These are phyloP conservation scores for Thozetella sp. DNA, from an alignment of 495 filamentous ascomycete genomes.

Conservation along the genomic window DNA sequence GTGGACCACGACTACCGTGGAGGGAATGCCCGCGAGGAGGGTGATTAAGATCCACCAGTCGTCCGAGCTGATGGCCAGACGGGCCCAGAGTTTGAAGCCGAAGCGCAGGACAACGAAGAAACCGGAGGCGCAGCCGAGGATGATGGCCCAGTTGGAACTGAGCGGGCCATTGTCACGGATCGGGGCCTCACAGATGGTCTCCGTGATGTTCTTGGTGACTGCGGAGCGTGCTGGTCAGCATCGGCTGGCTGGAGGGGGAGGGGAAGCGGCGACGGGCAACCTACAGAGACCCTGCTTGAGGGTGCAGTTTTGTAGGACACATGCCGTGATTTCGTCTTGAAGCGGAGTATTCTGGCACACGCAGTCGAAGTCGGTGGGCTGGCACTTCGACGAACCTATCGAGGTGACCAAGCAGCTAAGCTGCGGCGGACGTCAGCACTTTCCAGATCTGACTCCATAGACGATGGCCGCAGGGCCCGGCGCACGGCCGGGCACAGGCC, in stretches of 20 bases:
- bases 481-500: background rate
- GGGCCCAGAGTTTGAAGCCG: constrained; percentile 8
- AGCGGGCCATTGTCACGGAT: constrained; percentile 5
- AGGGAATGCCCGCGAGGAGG: constrained; percentile 8
- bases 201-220: constrained; percentile 15
- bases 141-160: constrained; percentile 4
- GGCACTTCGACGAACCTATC: background rate
- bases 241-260: background rate
- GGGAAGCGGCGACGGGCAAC: background rate
- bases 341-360: background rate
- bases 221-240: background rate
- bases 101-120: constrained; percentile 11
- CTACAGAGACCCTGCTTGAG: background rate
- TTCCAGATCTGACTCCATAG: too few relatives aligned
- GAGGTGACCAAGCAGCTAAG: background rate
- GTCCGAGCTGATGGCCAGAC: constrained; percentile 9
- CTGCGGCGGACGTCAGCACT: background rate
- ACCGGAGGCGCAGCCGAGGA: constrained; percentile 6
- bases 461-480: too few relatives aligned
- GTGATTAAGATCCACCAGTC: constrained; percentile 14
- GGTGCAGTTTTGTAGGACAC: background rate
- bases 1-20: constrained; percentile 5
- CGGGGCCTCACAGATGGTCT: constrained; percentile 9
- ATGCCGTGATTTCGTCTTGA: background rate
- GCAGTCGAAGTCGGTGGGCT: background rate